Conservation (phyloP, 805 yeast genomes). For the Maudiozyma turicensis region DNA sequence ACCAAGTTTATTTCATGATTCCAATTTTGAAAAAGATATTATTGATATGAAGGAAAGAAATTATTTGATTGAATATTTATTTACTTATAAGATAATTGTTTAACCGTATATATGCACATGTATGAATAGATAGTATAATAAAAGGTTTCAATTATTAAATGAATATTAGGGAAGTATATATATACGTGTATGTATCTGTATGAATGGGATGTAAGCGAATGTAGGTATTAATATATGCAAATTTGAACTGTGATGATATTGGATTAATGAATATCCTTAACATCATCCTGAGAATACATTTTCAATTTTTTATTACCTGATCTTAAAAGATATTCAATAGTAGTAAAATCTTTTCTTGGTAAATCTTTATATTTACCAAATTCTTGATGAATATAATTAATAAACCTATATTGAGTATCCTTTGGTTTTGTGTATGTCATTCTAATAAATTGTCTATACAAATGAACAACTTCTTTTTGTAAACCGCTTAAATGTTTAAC, state of each 20-base stretch:
- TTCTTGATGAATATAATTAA: slow-evolving; percentile 44
- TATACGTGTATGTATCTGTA: neutral
- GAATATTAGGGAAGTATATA: neutral
- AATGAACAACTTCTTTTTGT: slow-evolving; percentile 42
- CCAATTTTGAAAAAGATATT: slow-evolving; percentile 72
- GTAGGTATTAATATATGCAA: neutral
- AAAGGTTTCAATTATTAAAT: neutral
- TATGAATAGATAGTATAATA: neutral
- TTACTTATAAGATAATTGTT: slow-evolving; percentile 15
- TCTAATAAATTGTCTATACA: slow-evolving; percentile 41
- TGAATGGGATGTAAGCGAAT: neutral
- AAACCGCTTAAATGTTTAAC: slow-evolving; percentile 36
- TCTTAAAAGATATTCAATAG: slow-evolving; percentile 76
- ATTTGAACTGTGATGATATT: neutral
- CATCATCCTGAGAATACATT: slow-evolving; percentile 58
- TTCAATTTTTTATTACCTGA: slow-evolving; percentile 65
- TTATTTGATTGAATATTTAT: slow-evolving; percentile 63
- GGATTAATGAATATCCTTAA: slow-evolving; percentile 50
- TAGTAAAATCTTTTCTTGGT: slow-evolving; percentile 70
- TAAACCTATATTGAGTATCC: slow-evolving; percentile 37
- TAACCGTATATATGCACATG: neutral
- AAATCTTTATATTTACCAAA: slow-evolving; percentile 49
- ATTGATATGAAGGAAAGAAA: slow-evolving; percentile 75
- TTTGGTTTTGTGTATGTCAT: slow-evolving; percentile 38
- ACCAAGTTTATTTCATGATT: slow-evolving; percentile 79